A percentile compares a stretch with the other conserved stretches of the same genome.
phyloP scores from a whole-genome alignment of 1,284 basidiomycete genomes.

The Serendipita sp. region DNA sequence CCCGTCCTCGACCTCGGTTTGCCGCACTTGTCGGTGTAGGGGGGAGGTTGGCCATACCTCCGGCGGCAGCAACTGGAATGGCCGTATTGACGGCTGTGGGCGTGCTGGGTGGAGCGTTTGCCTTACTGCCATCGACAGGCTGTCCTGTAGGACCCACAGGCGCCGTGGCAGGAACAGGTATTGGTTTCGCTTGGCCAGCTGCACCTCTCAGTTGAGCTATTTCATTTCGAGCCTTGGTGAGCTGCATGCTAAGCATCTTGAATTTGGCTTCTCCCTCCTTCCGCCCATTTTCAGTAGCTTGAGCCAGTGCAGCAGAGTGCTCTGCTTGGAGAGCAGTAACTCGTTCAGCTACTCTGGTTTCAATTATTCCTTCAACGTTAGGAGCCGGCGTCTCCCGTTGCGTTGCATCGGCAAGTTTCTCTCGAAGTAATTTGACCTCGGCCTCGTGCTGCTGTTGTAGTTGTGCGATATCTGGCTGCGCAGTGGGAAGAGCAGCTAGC shows the following conservation, averaged over 20 bases:
- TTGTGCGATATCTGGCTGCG: neutral
- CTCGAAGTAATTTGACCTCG: neutral
- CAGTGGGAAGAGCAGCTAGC: neutral
- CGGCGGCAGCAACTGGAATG: neutral
- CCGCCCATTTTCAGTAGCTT: constrained; percentile 3
- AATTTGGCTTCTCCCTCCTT: neutral
- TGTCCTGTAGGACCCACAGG: neutral
- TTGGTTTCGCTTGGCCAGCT: neutral
- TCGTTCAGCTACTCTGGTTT: neutral
- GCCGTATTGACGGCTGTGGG: neutral
- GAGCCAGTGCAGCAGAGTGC: neutral
- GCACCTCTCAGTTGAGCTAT: neutral
- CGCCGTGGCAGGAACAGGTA: neutral
- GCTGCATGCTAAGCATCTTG: constrained; percentile 5
- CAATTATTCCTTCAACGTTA: neutral
- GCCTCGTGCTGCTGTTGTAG: neutral
- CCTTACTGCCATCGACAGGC: neutral
- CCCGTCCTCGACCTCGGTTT: neutral
- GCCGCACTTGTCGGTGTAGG: neutral
- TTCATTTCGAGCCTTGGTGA: neutral
- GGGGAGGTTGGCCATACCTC: neutral
- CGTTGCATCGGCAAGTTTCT: neutral
- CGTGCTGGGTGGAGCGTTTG: neutral
- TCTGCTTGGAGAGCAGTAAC: neutral
- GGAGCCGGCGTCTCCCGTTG: neutral